These are phyloP conservation scores for Nymphaea colorata DNA, from an alignment of 164 flowering plant genomes.

Conservation along the genomic window DNA sequence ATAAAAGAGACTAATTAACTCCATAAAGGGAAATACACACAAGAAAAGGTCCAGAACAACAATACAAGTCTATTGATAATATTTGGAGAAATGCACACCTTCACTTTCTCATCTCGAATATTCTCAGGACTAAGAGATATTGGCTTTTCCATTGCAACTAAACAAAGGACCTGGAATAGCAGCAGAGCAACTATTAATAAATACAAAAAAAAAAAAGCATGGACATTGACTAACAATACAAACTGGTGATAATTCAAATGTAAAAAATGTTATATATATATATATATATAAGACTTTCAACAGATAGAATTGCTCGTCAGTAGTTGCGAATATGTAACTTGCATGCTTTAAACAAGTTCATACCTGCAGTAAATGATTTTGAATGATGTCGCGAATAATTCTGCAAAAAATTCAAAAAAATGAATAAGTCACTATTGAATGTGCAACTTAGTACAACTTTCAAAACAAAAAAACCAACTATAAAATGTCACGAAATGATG, in stretches of 20 bases:
- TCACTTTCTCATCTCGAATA: conserved; percentile 98
- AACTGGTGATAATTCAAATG: too few relatives aligned
- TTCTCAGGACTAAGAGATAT: conserved; percentile 87
- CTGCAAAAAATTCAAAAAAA: conserved; percentile 27
- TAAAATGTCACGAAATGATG: too few relatives aligned
- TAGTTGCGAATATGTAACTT: neutral
- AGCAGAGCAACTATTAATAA: neutral
- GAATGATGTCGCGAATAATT: conserved; percentile 96
- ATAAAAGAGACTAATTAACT: neutral
- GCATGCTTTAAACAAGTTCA: neutral
- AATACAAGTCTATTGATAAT: neutral
- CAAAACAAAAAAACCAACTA: too few relatives aligned
- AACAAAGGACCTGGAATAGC: conserved; percentile 67
- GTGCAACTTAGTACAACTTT: too few relatives aligned
- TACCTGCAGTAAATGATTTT: conserved; percentile 93
- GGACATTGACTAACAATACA: neutral
- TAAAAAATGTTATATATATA: too few relatives aligned
- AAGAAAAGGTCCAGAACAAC: neutral
- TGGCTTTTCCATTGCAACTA: conserved; percentile 98
- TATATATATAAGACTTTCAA: too few relatives aligned
- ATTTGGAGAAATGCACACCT: conserved; percentile 27
- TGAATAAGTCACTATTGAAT: too few relatives aligned
- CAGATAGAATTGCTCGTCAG: too few relatives aligned
- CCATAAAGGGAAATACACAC: neutral
- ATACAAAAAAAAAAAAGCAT: neutral